A percentile compares a stretch with the other conserved stretches of the same genome.
Evolutionary conservation across 2,329 filamentous ascomycete genomes (phyloP).

Genomic region (Aspergillaceae sp.): DNA sequence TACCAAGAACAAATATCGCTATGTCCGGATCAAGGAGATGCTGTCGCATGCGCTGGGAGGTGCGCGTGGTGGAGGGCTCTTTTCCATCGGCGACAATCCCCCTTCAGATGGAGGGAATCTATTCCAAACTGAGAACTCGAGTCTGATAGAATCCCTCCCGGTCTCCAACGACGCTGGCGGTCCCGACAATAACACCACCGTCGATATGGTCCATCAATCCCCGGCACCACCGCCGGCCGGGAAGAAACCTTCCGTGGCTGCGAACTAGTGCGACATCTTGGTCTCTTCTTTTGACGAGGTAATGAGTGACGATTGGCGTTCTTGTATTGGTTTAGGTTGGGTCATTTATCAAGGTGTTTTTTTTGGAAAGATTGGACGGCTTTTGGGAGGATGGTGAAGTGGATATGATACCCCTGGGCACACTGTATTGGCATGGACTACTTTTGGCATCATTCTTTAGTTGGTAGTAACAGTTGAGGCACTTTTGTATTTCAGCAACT

Average conservation of each 20-base stretch:
- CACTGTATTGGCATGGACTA: not conserved
- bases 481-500: too few relatives aligned
- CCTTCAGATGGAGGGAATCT: conserved; percentile 23
- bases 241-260: conserved; percentile 13
- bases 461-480: too few relatives aligned
- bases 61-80: conserved; percentile 38
- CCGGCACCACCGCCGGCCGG: conserved; percentile 12
- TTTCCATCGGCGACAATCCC: conserved; percentile 30
- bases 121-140: conserved; percentile 23
- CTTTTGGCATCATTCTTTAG: too few relatives aligned
- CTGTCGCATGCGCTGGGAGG: conserved; percentile 50
- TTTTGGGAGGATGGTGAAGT: conserved; percentile 1
- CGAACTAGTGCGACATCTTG: conserved; percentile 6
- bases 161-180: conserved; percentile 16
- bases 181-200: conserved; percentile 11
- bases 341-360: not conserved
- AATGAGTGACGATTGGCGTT: conserved; percentile 5
- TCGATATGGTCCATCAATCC: conserved; percentile 17
- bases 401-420: conserved; percentile 20
- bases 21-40: conserved; percentile 57
- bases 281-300: not conserved
- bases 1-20: conserved; percentile 48
- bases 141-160: conserved; percentile 10
- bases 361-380: not conserved
- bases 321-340: conserved; percentile 3